Evolutionary conservation across 768 basidiomycete species (phyloP), one percentile per base, ranked within the genome.

Genomic region (Panellus pusillus): DNA sequence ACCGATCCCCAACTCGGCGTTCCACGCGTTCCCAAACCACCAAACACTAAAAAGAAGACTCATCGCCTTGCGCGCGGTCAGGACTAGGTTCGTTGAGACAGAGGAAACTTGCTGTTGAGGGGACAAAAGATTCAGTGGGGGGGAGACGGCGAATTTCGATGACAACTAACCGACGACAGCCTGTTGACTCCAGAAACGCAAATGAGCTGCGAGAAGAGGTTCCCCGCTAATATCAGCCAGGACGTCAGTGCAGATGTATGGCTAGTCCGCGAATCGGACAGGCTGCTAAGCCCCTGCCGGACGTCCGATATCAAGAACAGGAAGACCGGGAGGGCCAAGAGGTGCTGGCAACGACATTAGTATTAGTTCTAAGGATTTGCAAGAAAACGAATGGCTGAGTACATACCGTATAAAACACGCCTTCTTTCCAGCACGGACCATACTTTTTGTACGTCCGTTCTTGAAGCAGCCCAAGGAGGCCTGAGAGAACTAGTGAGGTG

Each of bases 181-280:
- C 80, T 78, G 66, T 92, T 93, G 32, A 92, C 92, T 18, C 90
- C 89, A 0, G 87, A 82, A 4, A 92, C 85, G 63, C 92, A 94
- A n/a, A 89, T 69, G 2, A 87, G 79, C 62, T 93, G 92, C 2
- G 89, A 82, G 13, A 84, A 54, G 17, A 92, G 76, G 64, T 93
- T 93, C 18, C 76, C 70, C 0, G 66, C 73, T 17, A 93, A 72
- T 18, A 87, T 77, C 29, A 82, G 52, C 65, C 84, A 83, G 0
- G 89, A 79, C 3, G 71, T 63, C 11, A 68, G 60, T 4, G 74
- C 57, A 3, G 71, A 67, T 14, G 61, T 67, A 31, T 65, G 65
- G 35, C 66, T 61, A 32, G 68, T 56, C 32, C 8, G 9, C 9
- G 73, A 64, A 14, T 68, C 64, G 1, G 77, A 76, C 29, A 85